phyloP scores from a whole-genome alignment of 176 grass and related monocot species.

The Tillandsia fasciculata region DNA sequence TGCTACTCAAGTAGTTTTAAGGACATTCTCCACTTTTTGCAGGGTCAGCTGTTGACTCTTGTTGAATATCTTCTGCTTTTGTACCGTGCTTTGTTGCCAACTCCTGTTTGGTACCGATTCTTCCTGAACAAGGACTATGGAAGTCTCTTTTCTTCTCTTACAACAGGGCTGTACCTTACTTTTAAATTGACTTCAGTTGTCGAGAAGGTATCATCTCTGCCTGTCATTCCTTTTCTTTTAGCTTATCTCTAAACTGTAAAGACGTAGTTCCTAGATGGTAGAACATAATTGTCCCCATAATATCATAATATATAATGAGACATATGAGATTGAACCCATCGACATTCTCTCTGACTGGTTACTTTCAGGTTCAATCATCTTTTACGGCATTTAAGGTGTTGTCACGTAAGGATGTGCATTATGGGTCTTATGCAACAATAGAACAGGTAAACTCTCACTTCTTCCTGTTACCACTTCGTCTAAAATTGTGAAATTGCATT shows the following conservation, averaged over 20 bases:
- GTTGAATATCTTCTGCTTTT: slow-evolving; percentile 95
- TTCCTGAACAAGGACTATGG: slow-evolving; percentile 99
- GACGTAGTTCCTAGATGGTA: neutral
- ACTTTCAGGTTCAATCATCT: slow-evolving; percentile 87
- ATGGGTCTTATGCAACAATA: slow-evolving; percentile 74
- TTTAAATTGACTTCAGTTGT: slow-evolving; percentile 99
- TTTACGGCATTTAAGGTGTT: slow-evolving; percentile 78
- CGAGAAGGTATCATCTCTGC: slow-evolving; percentile 56
- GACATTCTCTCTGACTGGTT: slow-evolving; percentile 14
- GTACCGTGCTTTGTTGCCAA: slow-evolving; percentile 65
- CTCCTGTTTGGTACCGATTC: slow-evolving; percentile 95
- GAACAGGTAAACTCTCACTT: slow-evolving; percentile 61
- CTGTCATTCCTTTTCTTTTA: slow-evolving; percentile 3
- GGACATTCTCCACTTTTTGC: slow-evolving; percentile 14
- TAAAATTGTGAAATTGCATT: too few species aligned
- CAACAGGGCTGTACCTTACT: slow-evolving; percentile 94
- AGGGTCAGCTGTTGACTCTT: slow-evolving; percentile 94
- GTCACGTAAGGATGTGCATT: slow-evolving; percentile 81
- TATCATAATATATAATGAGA: neutral
- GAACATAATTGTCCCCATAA: neutral
- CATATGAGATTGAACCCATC: neutral
- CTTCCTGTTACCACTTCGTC: neutral
- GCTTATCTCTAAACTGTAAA: neutral
- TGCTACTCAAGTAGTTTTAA: neutral
- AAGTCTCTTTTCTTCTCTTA: slow-evolving; percentile 95